phyloP scores from a whole-genome alignment of 2,329 filamentous ascomycete species.

The Ophiostoma sp. region DNA sequence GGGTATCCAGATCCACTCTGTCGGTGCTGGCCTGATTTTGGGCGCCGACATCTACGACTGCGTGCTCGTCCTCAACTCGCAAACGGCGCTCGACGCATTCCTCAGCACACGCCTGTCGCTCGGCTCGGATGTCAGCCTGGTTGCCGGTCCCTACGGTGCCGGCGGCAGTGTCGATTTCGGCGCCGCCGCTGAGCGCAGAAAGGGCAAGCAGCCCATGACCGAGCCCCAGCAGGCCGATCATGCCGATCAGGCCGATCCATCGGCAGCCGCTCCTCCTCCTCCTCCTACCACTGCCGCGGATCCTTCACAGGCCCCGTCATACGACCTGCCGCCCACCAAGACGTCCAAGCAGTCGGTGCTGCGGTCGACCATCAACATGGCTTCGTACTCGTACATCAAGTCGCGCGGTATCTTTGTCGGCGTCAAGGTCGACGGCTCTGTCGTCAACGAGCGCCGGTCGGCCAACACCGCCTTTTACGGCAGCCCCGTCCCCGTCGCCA shows the following conservation, averaged over 20 bases:
- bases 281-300: neutral
- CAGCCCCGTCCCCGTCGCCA: conserved; percentile 44
- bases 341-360: conserved; percentile 29
- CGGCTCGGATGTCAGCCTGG: conserved; percentile 70
- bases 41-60: conserved; percentile 87
- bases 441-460: conserved; percentile 78
- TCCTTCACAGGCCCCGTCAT: neutral
- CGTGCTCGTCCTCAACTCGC: conserved; percentile 78
- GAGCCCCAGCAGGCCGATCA: neutral
- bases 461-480: conserved; percentile 86
- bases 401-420: conserved; percentile 83
- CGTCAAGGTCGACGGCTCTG: conserved; percentile 78
- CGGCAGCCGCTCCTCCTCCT: conserved; percentile 15
- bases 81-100: conserved; percentile 70
- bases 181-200: conserved; percentile 30
- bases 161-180: conserved; percentile 48
- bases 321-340: conserved; percentile 21
- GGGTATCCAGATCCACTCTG: conserved; percentile 74
- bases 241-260: neutral
- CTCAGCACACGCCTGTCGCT: conserved; percentile 68
- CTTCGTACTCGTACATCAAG: conserved; percentile 68
- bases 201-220: conserved; percentile 28
- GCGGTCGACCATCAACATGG: conserved; percentile 34
- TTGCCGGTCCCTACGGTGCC: conserved; percentile 62
- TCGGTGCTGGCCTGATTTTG: conserved; percentile 72